These are phyloP conservation scores for Komagataella phaffii DNA, from an alignment of 805 yeast species.

Conservation along the genomic window DNA sequence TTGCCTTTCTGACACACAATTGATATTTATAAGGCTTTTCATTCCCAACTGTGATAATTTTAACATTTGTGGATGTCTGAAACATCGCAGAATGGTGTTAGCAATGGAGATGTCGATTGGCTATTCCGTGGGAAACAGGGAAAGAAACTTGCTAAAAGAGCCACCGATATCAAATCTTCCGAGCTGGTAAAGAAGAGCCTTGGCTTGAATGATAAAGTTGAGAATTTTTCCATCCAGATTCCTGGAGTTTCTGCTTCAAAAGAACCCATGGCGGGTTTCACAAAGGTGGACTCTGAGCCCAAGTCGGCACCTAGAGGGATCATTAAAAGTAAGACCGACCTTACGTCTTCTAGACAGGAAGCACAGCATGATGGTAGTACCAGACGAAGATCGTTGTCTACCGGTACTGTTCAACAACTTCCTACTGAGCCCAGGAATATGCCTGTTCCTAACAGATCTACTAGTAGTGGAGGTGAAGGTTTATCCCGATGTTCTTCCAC, in stretches of 20 bases:
- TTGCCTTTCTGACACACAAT: background rate
- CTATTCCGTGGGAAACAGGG: constrained; percentile 62
- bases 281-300: background rate
- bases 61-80: background rate
- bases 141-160: constrained; percentile 19
- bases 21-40: background rate
- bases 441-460: background rate
- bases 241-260: background rate
- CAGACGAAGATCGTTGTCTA: background rate
- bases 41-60: background rate
- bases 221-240: background rate
- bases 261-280: background rate
- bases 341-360: background rate
- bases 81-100: constrained; percentile 28
- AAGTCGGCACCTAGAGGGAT: background rate
- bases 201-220: background rate
- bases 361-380: background rate
- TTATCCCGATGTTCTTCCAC: background rate
- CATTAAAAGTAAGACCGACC: background rate
- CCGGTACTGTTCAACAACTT: background rate
- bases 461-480: background rate
- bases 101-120: constrained; percentile 79
- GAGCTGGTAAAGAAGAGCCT: background rate
- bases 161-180: background rate
- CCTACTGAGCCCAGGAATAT: background rate